A percentile compares a stretch with the other conserved stretches of the same genome.
These are phyloP conservation scores for Jackrogersella multiformis DNA, from an alignment of 495 filamentous ascomycete species.

Conservation along the genomic window DNA sequence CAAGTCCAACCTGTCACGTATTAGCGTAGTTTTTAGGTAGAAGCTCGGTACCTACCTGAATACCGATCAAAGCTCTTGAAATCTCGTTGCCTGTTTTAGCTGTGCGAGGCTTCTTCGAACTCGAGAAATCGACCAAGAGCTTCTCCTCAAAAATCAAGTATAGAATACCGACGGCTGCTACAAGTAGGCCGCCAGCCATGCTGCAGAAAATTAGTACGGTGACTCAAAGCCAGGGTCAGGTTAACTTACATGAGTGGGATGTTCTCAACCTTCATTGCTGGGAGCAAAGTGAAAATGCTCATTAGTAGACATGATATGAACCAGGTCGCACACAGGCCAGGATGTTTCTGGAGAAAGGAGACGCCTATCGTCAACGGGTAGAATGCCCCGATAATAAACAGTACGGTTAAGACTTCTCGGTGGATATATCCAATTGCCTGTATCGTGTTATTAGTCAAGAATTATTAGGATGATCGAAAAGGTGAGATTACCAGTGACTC, in stretches of 20 bases:
- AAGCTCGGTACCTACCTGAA: conserved; percentile 48
- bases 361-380: conserved; percentile 83
- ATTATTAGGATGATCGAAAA: background rate
- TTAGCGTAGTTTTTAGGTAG: conserved; percentile 33
- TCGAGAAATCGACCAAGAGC: conserved; percentile 62
- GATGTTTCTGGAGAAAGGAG: conserved; percentile 73
- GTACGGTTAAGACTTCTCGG: conserved; percentile 83
- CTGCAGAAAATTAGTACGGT: conserved; percentile 58
- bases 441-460: conserved; percentile 26
- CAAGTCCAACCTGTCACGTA: conserved; percentile 72
- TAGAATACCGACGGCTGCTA: conserved; percentile 78
- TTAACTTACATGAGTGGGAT: conserved; percentile 75
- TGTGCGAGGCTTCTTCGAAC: conserved; percentile 39
- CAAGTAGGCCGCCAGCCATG: conserved; percentile 77
- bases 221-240: background rate
- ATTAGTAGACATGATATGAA: conserved; percentile 77
- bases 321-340: conserved; percentile 75
- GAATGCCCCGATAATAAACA: conserved; percentile 76
- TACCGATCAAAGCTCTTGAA: conserved; percentile 54
- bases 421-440: conserved; percentile 83
- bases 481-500: conserved; percentile 74
- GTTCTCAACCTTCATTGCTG: conserved; percentile 85
- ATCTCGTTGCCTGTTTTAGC: conserved; percentile 41
- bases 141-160: conserved; percentile 86
- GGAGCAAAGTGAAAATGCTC: conserved; percentile 90